Base-by-base conservation (phyloP, 1,139 yeast genomes). In the Pichia cactophila region DNA sequence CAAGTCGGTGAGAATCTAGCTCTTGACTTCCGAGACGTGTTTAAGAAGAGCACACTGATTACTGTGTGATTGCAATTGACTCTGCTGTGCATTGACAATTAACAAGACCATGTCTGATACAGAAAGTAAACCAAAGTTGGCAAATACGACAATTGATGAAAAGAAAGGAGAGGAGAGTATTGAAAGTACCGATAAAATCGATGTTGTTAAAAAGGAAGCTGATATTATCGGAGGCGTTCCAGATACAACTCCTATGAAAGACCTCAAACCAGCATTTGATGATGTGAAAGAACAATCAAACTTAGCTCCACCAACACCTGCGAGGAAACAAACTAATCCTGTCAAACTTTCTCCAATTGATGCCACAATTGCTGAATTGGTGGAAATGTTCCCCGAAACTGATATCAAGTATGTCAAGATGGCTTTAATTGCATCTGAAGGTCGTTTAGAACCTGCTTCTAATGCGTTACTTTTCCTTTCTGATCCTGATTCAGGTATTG, bases 371-470 rank as follows among this genome's bases (percentile, higher is more conserved):
- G 67, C 72, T 41, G 78, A 80, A 50, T 71, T 89, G 56, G 74
- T 76, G 60, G 94, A 86, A 26, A 96, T 97, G 1, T 89, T 89
- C 65, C 97, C 97, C 1, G 69, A 71, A 26, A 69, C 79, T 31
- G 95, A 87, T 47, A 84, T 78, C 38, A 78, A 81, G 55, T 76
- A 81, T 55, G 73, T 88, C 55, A 79, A 83, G 45, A 90, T 95
- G 28, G 84, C 87, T 2, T 72, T 89, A 51, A 86, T 92, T 61
- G 97, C 97, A 2, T 81, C 95, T 17, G 80, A 76, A 46, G 96
- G 95, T 28, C 73, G 78, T 44, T 67, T 87, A 35, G 96, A 88
- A 58, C 82, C 87, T 0, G 95, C 97, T 0, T 90, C 90, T 71
- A 85, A 84, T 65, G 97, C 96, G 0, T 70, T 90, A 61, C 71